These are phyloP conservation scores for Alternaria angustiovoidea DNA, from an alignment of 2,329 filamentous ascomycete species.

Conservation along the genomic window DNA sequence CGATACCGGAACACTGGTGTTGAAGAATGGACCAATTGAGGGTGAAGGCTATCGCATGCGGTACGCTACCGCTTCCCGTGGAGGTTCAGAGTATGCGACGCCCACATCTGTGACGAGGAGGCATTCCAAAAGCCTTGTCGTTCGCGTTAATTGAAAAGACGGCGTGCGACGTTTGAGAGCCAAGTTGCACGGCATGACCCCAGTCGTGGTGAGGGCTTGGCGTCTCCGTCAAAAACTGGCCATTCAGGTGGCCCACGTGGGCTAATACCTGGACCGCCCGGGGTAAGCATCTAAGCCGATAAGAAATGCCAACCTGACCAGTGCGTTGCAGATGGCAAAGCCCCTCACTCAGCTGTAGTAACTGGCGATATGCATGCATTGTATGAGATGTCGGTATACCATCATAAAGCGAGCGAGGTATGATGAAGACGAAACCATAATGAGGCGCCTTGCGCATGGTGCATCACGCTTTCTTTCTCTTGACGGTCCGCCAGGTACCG, in stretches of 20 bases:
- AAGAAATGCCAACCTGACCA: conserved; percentile 12
- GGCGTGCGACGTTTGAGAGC: conserved; percentile 25
- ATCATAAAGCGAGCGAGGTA: background rate
- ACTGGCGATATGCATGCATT: background rate
- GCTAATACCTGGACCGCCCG: conserved; percentile 18
- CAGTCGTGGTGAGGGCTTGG: conserved; percentile 28
- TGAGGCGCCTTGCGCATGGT: background rate
- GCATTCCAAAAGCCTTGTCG: conserved; percentile 28
- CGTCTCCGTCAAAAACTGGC: conserved; percentile 21
- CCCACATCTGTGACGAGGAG: conserved; percentile 33
- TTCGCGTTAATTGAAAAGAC: conserved; percentile 27
- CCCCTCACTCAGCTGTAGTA: background rate
- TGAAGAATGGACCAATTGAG: conserved; percentile 27
- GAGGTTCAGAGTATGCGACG: conserved; percentile 25
- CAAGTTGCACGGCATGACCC: conserved; percentile 31
- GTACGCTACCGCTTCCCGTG: conserved; percentile 26
- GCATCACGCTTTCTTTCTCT: background rate
- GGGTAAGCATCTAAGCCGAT: conserved; percentile 12
- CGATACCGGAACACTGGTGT: conserved; percentile 23
- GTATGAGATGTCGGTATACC: background rate
- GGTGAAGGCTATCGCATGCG: conserved; percentile 26
- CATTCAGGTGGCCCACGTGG: conserved; percentile 27
- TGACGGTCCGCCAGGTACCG: background rate
- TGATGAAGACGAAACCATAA: background rate
- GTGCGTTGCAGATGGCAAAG: conserved; percentile 10